Conservation (phyloP, 2,329 filamentous ascomycete species). For the Alternaria gansuensis region DNA sequence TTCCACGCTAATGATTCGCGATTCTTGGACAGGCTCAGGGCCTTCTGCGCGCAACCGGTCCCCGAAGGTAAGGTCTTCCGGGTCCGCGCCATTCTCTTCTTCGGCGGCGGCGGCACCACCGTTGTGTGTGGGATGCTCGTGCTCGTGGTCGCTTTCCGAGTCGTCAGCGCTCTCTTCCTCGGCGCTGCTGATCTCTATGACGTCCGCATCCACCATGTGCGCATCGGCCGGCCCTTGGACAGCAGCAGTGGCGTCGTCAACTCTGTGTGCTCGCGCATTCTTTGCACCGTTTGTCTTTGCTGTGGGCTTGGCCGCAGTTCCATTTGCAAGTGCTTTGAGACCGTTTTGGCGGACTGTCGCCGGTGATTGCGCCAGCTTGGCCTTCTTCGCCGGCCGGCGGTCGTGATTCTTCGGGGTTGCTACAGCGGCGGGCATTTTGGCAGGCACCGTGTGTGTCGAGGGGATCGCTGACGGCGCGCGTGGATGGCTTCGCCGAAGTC, state of each 20-base stretch:
- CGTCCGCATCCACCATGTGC: conserved; percentile 50
- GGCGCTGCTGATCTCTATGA: conserved; percentile 61
- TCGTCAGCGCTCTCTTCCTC: conserved; percentile 53
- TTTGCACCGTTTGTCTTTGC: conserved; percentile 64
- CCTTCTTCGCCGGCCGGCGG: conserved; percentile 50
- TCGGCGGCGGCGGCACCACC: conserved; percentile 35
- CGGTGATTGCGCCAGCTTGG: conserved; percentile 46
- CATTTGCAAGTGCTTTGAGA: conserved; percentile 48
- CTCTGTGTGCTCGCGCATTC: conserved; percentile 59
- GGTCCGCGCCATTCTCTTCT: conserved; percentile 52
- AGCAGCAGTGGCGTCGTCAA: conserved; percentile 66
- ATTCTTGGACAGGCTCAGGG: conserved; percentile 35
- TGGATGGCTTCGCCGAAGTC: conserved; percentile 6
- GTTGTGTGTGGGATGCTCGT: conserved; percentile 24
- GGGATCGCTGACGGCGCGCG: background rate
- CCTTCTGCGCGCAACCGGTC: conserved; percentile 78
- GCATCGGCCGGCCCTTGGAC: conserved; percentile 60
- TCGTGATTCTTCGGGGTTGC: conserved; percentile 39
- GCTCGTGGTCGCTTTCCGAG: conserved; percentile 45
- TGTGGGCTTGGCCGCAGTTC: conserved; percentile 50
- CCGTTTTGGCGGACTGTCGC: conserved; percentile 36
- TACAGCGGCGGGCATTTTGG: conserved; percentile 47
- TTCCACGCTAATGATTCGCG: conserved; percentile 74
- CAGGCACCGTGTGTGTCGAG: background rate
- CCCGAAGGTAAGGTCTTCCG: conserved; percentile 78